Conservation (phyloP, 2,329 filamentous ascomycete species). For the Cladosporium phlei region DNA sequence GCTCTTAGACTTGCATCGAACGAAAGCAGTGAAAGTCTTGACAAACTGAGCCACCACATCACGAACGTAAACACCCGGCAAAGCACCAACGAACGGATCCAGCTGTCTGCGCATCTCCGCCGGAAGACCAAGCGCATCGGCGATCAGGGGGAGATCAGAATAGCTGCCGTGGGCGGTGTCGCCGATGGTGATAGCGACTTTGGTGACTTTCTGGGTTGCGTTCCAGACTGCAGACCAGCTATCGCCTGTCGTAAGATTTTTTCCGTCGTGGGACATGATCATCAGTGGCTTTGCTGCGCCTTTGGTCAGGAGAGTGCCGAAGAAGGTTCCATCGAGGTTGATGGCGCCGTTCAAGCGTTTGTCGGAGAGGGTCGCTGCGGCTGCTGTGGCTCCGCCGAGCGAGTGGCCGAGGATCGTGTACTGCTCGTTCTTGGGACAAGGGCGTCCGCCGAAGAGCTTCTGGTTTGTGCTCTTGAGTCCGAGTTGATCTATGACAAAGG, state of each 20-base stretch:
- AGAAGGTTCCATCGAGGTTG: slow-evolving; percentile 38
- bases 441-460: not conserved
- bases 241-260: slow-evolving; percentile 5
- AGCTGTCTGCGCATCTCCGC: slow-evolving; percentile 5
- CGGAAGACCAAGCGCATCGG: slow-evolving; percentile 13
- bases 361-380: slow-evolving; percentile 31
- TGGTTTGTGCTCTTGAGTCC: not conserved
- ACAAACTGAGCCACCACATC: slow-evolving; percentile 50
- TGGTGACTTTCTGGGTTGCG: slow-evolving; percentile 8
- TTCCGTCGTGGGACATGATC: slow-evolving; percentile 9
- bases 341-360: slow-evolving; percentile 35
- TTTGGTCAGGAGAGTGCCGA: slow-evolving; percentile 8
- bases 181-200: slow-evolving; percentile 8
- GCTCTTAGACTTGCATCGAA: not conserved
- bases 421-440: slow-evolving; percentile 23
- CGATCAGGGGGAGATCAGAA: slow-evolving; percentile 15
- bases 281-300: slow-evolving; percentile 7
- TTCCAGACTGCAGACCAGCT: slow-evolving; percentile 10
- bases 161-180: slow-evolving; percentile 13
- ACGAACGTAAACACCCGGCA: slow-evolving; percentile 79
- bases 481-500: slow-evolving; percentile 37
- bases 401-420: slow-evolving; percentile 36
- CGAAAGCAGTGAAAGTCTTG: not conserved
- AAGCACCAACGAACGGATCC: slow-evolving; percentile 53
- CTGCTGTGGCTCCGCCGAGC: slow-evolving; percentile 34